These are phyloP conservation scores for Botrytis squamosa DNA, from an alignment of 2,329 filamentous ascomycete genomes.

Conservation along the genomic window DNA sequence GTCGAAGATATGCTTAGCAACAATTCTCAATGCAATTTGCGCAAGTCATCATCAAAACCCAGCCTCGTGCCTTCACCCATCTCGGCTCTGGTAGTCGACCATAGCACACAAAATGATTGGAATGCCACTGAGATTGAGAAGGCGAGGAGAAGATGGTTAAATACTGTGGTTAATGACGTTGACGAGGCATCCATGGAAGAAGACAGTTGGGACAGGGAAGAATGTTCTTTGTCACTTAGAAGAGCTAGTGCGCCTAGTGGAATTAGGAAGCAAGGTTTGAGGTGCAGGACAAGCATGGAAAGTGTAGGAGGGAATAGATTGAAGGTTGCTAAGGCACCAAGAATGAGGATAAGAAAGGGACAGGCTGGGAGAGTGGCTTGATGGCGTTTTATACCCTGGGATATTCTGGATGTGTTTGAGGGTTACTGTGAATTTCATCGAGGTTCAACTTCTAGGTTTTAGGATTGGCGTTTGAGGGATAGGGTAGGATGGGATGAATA, in stretches of 20 bases:
- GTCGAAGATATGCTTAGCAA: conserved; percentile 26
- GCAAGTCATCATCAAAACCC: not conserved
- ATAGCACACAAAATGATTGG: not conserved
- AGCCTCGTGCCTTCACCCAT: not conserved
- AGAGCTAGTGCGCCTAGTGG: conserved; percentile 17
- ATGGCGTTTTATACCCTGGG: not conserved
- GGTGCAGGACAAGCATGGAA: conserved; percentile 4
- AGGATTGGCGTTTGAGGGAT: conserved; percentile 7
- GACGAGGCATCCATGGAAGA: conserved; percentile 13
- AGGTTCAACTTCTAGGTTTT: conserved; percentile 1
- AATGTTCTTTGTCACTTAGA: not conserved
- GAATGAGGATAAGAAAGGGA: conserved; percentile 17
- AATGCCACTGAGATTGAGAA: not conserved
- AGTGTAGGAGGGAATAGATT: not conserved
- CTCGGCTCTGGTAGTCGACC: not conserved
- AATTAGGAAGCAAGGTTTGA: conserved; percentile 12
- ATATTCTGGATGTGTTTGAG: not conserved
- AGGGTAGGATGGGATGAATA: not conserved
- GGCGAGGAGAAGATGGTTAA: conserved; percentile 8
- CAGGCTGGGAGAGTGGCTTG: not conserved
- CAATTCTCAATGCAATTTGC: conserved; percentile 22
- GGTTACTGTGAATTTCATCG: not conserved
- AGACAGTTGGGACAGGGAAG: not conserved
- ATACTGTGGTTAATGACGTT: conserved; percentile 14
- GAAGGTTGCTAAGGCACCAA: conserved; percentile 1